These are phyloP conservation scores for Ophiostoma angusticollis DNA, from an alignment of 2,329 filamentous ascomycete species.

Conservation along the genomic window DNA sequence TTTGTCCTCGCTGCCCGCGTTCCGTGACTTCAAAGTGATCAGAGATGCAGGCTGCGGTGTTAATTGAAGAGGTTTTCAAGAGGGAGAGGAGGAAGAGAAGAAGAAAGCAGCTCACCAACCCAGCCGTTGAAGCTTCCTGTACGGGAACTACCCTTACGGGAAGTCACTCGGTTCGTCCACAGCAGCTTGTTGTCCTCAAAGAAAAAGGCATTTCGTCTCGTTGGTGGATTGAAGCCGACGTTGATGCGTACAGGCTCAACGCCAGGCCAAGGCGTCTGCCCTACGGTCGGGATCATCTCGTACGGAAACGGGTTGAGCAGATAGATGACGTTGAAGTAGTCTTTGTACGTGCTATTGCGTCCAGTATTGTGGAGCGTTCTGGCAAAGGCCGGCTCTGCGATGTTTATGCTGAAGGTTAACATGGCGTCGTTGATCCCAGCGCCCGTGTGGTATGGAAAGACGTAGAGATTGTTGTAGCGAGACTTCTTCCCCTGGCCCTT, in stretches of 20 bases:
- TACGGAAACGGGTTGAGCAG: slow-evolving; percentile 1
- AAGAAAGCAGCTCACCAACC: slow-evolving; percentile 6
- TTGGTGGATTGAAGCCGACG: neutral
- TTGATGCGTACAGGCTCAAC: slow-evolving; percentile 8
- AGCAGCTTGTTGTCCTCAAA: neutral
- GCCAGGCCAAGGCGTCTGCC: neutral
- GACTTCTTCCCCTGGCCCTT: neutral
- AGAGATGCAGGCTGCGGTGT: neutral
- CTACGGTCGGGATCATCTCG: neutral
- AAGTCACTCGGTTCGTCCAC: slow-evolving; percentile 9
- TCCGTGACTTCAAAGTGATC: no score
- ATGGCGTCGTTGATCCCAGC: slow-evolving; percentile 9
- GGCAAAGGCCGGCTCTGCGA: neutral
- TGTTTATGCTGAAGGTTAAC: slow-evolving; percentile 1
- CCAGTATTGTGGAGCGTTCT: no score
- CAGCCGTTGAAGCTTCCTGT: no score
- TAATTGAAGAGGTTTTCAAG: no score
- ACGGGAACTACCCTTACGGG: no score
- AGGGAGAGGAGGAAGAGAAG: no score
- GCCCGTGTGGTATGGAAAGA: slow-evolving; percentile 9
- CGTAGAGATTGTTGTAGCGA: slow-evolving; percentile 1
- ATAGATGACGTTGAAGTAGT: slow-evolving; percentile 2
- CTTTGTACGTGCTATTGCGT: no score
- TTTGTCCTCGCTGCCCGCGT: no score
- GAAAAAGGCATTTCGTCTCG: slow-evolving; percentile 5